A percentile compares a stretch with the other conserved stretches of the same genome.
Evolutionary conservation across 2,329 filamentous ascomycete species (phyloP).

Genomic region (Colletotrichum tabaci): DNA sequence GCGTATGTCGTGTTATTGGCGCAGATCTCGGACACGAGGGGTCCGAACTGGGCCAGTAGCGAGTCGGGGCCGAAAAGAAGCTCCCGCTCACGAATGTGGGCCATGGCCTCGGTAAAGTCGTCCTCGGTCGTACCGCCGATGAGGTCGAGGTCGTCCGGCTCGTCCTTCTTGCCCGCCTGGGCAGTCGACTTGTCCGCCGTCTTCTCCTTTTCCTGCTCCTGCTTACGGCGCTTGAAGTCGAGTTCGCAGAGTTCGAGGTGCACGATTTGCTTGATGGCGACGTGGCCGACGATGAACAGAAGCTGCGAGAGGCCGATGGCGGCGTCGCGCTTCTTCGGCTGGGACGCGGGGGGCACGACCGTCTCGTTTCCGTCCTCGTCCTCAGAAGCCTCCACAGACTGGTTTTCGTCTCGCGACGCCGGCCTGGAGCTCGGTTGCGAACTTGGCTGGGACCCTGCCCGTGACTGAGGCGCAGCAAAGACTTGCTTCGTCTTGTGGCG

Average conservation of each 20-base stretch:
- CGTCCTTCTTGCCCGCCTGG: conserved; percentile 58
- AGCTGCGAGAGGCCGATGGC: conserved; percentile 89
- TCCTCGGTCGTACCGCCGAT: conserved; percentile 97
- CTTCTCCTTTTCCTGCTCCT: conserved; percentile 82
- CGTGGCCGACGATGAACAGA: conserved; percentile 94
- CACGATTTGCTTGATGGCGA: conserved; percentile 99
- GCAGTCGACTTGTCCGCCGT: conserved; percentile 55
- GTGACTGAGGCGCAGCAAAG: conserved; percentile 66
- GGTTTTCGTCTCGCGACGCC: conserved; percentile 27
- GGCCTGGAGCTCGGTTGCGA: conserved; percentile 64
- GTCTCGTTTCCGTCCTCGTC: conserved; percentile 47
- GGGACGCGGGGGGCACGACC: conserved; percentile 49
- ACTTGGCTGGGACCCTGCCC: conserved; percentile 47
- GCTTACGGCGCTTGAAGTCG: conserved; percentile 97
- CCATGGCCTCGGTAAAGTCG: conserved; percentile 90
- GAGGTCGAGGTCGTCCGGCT: conserved; percentile 91
- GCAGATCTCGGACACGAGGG: conserved; percentile 93
- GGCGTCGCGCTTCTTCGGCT: conserved; percentile 73
- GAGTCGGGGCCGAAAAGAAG: conserved; percentile 86
- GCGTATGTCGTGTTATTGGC: conserved; percentile 94
- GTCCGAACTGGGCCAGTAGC: conserved; percentile 90
- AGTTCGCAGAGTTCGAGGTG: conserved; percentile 97
- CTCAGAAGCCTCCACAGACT: conserved; percentile 36
- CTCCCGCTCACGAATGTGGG: conserved; percentile 86
- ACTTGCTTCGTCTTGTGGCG: conserved; percentile 88